Evolutionary conservation across 2,329 filamentous ascomycete genomes (phyloP).

Genomic region (Apiospora malaysiana): DNA sequence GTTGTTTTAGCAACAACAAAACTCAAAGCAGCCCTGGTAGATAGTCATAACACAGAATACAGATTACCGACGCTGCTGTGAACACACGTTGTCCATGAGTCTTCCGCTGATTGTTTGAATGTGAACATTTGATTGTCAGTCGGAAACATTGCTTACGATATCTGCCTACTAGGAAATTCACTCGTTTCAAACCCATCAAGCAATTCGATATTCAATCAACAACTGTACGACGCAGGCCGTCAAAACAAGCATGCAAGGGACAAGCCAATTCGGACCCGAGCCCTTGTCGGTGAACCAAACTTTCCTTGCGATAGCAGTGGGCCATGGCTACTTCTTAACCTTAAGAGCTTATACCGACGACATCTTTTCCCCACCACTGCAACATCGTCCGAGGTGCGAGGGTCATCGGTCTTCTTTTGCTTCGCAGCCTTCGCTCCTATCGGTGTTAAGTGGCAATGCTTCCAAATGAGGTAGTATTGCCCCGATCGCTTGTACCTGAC

Average conservation of each 20-base stretch:
- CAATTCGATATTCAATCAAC: no score
- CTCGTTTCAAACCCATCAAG: no score
- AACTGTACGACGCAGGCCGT: not conserved
- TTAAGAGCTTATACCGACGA: not conserved
- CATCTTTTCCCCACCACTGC: not conserved
- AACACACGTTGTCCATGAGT: no score
- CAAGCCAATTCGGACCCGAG: not conserved
- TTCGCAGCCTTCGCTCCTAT: not conserved
- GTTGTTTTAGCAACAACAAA: no score
- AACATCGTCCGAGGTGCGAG: not conserved
- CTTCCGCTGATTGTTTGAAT: no score
- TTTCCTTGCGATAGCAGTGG: not conserved
- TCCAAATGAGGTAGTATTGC: not conserved
- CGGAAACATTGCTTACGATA: no score
- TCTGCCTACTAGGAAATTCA: no score
- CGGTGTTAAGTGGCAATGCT: not conserved
- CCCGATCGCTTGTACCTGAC: not conserved
- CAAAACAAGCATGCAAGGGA: not conserved
- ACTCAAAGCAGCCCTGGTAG: no score
- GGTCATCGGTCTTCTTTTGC: not conserved
- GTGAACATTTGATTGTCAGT: no score
- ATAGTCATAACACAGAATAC: no score
- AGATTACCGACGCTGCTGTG: no score
- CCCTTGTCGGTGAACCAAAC: not conserved
- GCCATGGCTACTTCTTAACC: not conserved